Percentiles rank a stretch among this genome's conserved stretches.
Evolutionary conservation across 257 asterid species (phyloP).

Genomic region (Fraxinus cuspidata): DNA sequence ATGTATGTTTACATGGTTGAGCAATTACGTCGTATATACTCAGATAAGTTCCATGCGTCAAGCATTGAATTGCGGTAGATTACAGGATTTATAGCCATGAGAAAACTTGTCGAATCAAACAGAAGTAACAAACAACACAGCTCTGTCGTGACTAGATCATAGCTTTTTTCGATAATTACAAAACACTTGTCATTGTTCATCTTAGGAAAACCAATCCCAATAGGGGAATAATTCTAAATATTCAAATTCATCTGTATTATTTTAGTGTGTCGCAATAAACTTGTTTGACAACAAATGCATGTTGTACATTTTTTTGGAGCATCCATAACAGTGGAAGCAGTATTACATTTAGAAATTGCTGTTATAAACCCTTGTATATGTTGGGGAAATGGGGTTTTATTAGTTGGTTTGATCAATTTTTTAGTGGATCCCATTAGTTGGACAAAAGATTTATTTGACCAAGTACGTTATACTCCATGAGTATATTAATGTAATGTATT

Average conservation of each 20-base stretch:
- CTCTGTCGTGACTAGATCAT: background rate
- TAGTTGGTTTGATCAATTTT: too few species aligned
- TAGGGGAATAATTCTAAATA: too few species aligned
- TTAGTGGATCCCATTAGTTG: too few species aligned
- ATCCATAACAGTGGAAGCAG: background rate
- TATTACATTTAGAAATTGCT: background rate
- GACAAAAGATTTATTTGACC: too few species aligned
- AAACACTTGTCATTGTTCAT: background rate
- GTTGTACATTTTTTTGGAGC: constrained; percentile 6
- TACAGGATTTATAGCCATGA: too few species aligned
- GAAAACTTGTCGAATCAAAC: background rate
- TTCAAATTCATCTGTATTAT: too few species aligned
- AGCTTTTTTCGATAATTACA: background rate
- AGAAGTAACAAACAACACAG: too few species aligned
- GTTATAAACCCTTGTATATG: background rate
- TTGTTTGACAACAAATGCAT: constrained; percentile 13
- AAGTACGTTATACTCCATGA: too few species aligned
- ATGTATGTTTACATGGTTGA: too few species aligned
- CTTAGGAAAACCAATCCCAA: too few species aligned
- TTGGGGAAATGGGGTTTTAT: too few species aligned
- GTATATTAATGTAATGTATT: too few species aligned
- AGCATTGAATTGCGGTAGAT: background rate
- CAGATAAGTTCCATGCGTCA: background rate
- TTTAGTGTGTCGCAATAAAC: background rate
- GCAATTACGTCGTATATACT: background rate